These are phyloP conservation scores for Metschnikowia anglica DNA, from an alignment of 805 yeast species.

Conservation along the genomic window DNA sequence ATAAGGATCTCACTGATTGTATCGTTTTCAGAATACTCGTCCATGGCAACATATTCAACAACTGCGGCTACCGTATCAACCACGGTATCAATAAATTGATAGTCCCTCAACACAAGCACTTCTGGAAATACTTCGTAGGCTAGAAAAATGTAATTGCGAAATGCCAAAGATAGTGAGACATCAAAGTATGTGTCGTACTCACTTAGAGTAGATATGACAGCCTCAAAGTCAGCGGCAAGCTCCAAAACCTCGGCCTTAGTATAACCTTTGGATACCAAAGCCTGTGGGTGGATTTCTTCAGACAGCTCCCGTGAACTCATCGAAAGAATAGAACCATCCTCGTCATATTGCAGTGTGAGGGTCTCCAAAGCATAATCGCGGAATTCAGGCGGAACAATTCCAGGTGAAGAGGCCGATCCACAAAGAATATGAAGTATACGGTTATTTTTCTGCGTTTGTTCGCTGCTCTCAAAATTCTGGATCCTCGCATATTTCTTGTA, in stretches of 20 bases:
- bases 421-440: conserved; percentile 18
- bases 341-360: neutral
- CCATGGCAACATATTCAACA: conserved; percentile 31
- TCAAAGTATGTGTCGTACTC: conserved; percentile 30
- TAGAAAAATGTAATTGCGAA: conserved; percentile 25
- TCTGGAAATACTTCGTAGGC: conserved; percentile 25
- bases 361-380: neutral
- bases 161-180: conserved; percentile 22
- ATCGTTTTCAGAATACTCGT: conserved; percentile 19
- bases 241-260: conserved; percentile 5
- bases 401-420: conserved; percentile 13
- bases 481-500: conserved; percentile 25
- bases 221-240: conserved; percentile 14
- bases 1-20: conserved; percentile 25
- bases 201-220: conserved; percentile 26
- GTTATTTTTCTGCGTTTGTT: conserved; percentile 18
- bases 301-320: too few species aligned
- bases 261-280: neutral
- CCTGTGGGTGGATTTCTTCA: neutral
- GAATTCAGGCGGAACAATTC: conserved; percentile 19
- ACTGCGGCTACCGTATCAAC: conserved; percentile 24
- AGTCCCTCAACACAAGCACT: conserved; percentile 21
- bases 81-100: conserved; percentile 24
- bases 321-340: too few species aligned
- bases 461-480: conserved; percentile 19